Evolutionary conservation across 2,329 filamentous ascomycete genomes (phyloP).

Genomic region (Botryotinia globosa): DNA sequence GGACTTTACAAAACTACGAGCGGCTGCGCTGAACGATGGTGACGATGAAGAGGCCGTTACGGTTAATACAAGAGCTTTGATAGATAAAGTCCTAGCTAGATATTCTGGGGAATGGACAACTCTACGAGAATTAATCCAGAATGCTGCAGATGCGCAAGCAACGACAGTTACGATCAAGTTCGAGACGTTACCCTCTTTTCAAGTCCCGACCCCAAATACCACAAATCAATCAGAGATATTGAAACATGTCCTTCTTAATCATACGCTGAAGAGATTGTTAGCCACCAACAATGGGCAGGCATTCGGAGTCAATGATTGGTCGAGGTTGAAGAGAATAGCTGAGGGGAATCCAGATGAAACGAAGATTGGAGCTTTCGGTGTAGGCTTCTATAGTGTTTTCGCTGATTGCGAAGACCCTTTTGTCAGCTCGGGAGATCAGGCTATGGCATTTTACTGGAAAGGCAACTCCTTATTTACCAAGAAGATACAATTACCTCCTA

Average conservation of each 20-base stretch:
- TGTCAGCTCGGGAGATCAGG: slow-evolving; percentile 85
- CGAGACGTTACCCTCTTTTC: slow-evolving; percentile 82
- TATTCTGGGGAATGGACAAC: slow-evolving; percentile 95
- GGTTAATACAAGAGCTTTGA: slow-evolving; percentile 92
- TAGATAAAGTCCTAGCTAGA: slow-evolving; percentile 94
- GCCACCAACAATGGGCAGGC: slow-evolving; percentile 89
- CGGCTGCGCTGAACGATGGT: slow-evolving; percentile 79
- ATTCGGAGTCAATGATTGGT: slow-evolving; percentile 90
- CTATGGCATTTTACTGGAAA: slow-evolving; percentile 99
- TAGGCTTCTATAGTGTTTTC: slow-evolving; percentile 98
- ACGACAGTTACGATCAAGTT: slow-evolving; percentile 86
- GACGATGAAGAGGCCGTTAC: slow-evolving; percentile 96
- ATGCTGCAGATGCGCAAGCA: slow-evolving; percentile 95
- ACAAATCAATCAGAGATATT: slow-evolving; percentile 68
- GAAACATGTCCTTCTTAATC: slow-evolving; percentile 79
- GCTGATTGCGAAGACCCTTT: slow-evolving; percentile 98
- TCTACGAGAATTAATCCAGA: slow-evolving; percentile 91
- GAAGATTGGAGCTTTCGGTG: slow-evolving; percentile 97
- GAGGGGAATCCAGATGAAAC: slow-evolving; percentile 98
- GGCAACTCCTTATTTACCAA: slow-evolving; percentile 95
- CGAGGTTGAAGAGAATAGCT: slow-evolving; percentile 90
- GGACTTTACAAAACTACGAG: slow-evolving; percentile 75
- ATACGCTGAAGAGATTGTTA: slow-evolving; percentile 82
- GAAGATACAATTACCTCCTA: slow-evolving; percentile 69
- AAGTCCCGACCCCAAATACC: slow-evolving; percentile 62